A percentile compares a stretch with the other conserved stretches of the same genome.
Conservation (phyloP, 306 rosid genomes). For the Sophora flavescens region DNA sequence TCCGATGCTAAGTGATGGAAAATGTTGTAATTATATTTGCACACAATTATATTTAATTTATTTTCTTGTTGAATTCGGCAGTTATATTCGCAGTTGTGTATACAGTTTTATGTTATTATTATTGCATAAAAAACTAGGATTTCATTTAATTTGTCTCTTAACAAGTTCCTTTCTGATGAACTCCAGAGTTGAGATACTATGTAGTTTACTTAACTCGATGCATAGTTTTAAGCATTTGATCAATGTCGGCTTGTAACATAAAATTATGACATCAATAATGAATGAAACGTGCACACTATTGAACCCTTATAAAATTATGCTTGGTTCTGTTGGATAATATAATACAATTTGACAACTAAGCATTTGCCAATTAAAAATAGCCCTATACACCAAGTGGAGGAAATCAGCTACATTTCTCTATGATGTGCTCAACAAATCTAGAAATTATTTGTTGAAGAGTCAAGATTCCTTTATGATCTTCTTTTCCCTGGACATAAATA, state of each 20-base stretch:
- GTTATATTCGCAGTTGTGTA: background rate
- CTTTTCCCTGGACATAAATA: background rate
- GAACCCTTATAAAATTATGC: slow-evolving; percentile 26
- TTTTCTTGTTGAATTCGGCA: background rate
- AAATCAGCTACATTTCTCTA: slow-evolving; percentile 23
- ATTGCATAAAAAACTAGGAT: too few species aligned
- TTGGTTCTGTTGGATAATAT: slow-evolving; percentile 30
- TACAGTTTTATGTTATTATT: too few species aligned
- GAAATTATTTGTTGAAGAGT: slow-evolving; percentile 36
- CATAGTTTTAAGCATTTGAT: slow-evolving; percentile 41
- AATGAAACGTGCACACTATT: slow-evolving; percentile 49
- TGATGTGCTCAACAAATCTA: slow-evolving; percentile 17
- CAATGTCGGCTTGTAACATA: slow-evolving; percentile 36
- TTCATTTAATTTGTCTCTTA: slow-evolving; percentile 21
- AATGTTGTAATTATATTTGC: slow-evolving; percentile 9
- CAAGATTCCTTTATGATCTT: slow-evolving; percentile 44
- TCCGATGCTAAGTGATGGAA: slow-evolving; percentile 8
- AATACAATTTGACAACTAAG: slow-evolving; percentile 43
- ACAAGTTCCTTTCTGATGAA: background rate
- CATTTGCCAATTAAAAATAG: slow-evolving; percentile 22
- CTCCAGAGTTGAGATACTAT: background rate
- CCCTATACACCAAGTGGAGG: slow-evolving; percentile 17
- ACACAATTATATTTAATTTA: background rate
- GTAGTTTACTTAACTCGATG: slow-evolving; percentile 3
- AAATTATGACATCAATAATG: slow-evolving; percentile 29